These are phyloP conservation scores for Tulasnella sp. DNA, from an alignment of 768 basidiomycete genomes.

Conservation along the genomic window DNA sequence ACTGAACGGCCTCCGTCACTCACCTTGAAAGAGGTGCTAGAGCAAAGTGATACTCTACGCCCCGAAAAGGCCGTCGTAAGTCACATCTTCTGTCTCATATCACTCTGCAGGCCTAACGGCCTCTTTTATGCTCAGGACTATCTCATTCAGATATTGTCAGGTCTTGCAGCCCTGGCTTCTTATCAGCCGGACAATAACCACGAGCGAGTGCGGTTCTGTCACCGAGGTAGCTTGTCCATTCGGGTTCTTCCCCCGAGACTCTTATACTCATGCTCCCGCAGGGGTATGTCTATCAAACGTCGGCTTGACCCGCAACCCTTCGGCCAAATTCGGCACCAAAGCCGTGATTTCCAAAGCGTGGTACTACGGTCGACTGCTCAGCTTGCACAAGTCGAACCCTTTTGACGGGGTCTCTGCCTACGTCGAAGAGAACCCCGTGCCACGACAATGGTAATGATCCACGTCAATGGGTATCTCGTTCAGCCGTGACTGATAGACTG, in stretches of 20 bases:
- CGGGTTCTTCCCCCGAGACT: background rate
- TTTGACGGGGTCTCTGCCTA: slow-evolving; percentile 35
- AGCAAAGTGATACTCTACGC: slow-evolving; percentile 61
- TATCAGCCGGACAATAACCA: slow-evolving; percentile 7
- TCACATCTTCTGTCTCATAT: background rate
- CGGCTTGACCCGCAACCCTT: slow-evolving; percentile 44
- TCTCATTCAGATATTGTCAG: slow-evolving; percentile 25
- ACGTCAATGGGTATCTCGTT: slow-evolving; percentile 10
- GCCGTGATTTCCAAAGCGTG: slow-evolving; percentile 65
- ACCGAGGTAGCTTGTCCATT: slow-evolving; percentile 42
- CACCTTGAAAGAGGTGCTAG: slow-evolving; percentile 60
- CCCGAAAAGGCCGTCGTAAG: slow-evolving; percentile 59
- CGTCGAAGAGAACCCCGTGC: slow-evolving; percentile 24
- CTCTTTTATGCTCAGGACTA: slow-evolving; percentile 45
- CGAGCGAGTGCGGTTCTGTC: slow-evolving; percentile 29
- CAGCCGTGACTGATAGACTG: background rate
- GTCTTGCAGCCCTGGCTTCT: background rate
- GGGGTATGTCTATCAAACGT: slow-evolving; percentile 50
- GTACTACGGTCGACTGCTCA: slow-evolving; percentile 60
- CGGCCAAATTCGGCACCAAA: slow-evolving; percentile 40
- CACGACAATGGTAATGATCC: slow-evolving; percentile 39
- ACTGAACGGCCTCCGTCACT: slow-evolving; percentile 59
- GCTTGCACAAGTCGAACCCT: slow-evolving; percentile 75
- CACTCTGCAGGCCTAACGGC: background rate
- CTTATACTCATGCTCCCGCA: slow-evolving; percentile 19